Evolutionary conservation across 352 stramenopile species (phyloP).

Genomic region (Globisporangium radiosum): DNA sequence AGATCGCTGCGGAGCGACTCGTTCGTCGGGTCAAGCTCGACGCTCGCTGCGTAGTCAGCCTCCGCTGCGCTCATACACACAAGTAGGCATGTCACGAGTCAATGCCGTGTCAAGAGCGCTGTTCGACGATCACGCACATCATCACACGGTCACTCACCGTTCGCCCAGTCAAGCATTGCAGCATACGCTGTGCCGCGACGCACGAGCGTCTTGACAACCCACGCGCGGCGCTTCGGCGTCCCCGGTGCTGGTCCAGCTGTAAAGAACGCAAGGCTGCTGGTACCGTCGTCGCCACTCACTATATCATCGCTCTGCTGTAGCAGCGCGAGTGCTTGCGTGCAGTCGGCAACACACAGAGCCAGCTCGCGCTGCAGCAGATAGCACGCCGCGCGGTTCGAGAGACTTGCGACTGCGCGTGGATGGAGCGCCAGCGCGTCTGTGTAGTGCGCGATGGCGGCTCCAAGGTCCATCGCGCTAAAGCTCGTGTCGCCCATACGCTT

Average conservation of each 20-base stretch:
- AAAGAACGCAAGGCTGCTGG: constrained; percentile 45
- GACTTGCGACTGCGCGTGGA: constrained; percentile 52
- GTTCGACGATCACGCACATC: background rate
- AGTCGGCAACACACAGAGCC: constrained; percentile 54
- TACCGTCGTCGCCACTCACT: background rate
- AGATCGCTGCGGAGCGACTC: constrained; percentile 42
- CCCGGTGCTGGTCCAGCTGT: constrained; percentile 42
- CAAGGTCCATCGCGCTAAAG: constrained; percentile 32
- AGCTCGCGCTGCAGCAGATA: constrained; percentile 46
- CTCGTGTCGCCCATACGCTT: constrained; percentile 45
- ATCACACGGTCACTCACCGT: constrained; percentile 22
- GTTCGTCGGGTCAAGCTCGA: constrained; percentile 59
- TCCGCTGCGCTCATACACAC: constrained; percentile 25
- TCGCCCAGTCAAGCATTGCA: constrained; percentile 23
- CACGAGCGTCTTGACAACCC: constrained; percentile 75
- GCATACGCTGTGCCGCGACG: constrained; percentile 48
- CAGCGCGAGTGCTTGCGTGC: constrained; percentile 40
- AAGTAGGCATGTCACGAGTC: no score
- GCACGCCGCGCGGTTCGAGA: constrained; percentile 74
- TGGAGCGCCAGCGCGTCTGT: constrained; percentile 49
- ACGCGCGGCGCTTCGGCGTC: constrained; percentile 46
- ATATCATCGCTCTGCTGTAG: constrained; percentile 32
- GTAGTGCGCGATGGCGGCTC: constrained; percentile 45
- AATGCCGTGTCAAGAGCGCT: no score
- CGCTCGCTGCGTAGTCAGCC: constrained; percentile 40